Evolutionary conservation across 148 eudicot species (phyloP).

Genomic region (Silene conica): DNA sequence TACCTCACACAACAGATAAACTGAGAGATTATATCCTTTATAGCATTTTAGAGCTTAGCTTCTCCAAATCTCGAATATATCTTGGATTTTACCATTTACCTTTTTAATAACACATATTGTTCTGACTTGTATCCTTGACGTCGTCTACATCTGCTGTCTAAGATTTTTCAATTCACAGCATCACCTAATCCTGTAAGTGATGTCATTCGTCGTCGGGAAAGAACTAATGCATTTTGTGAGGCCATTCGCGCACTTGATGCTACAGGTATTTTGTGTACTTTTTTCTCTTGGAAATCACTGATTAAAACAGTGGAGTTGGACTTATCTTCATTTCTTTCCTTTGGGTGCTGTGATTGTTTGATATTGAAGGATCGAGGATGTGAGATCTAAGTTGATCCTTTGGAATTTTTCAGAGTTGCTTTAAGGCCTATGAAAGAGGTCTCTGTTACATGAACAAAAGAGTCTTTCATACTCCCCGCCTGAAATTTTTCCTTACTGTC

Average conservation of each 20-base stretch:
- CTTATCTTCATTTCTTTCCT: background rate
- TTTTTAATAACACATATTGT: background rate
- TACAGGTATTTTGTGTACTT: slow-evolving; percentile 54
- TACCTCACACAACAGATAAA: slow-evolving; percentile 86
- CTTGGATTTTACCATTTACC: background rate
- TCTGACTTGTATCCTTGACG: slow-evolving; percentile 54
- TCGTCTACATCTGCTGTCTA: slow-evolving; percentile 73
- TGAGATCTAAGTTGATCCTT: background rate
- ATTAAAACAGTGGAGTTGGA: background rate
- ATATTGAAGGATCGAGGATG: background rate
- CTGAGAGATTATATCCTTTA: slow-evolving; percentile 95
- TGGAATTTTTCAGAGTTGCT: slow-evolving; percentile 6
- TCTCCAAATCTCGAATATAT: background rate
- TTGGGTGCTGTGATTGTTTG: slow-evolving; percentile 6
- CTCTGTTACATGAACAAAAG: background rate
- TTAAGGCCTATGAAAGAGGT: slow-evolving; percentile 3
- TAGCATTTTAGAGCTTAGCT: background rate
- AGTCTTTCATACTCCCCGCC: background rate
- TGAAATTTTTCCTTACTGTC: background rate
- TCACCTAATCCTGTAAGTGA: slow-evolving; percentile 57
- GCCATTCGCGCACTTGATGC: slow-evolving; percentile 98
- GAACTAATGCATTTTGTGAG: slow-evolving; percentile 94
- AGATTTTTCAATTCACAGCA: slow-evolving; percentile 76
- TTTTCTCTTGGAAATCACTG: slow-evolving; percentile 7
- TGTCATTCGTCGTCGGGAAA: slow-evolving; percentile 75